Evolutionary conservation across 2,329 filamentous ascomycete species (phyloP), one percentile per base, ranked within the genome.

Genomic region (Dactylellina parvicollis): DNA sequence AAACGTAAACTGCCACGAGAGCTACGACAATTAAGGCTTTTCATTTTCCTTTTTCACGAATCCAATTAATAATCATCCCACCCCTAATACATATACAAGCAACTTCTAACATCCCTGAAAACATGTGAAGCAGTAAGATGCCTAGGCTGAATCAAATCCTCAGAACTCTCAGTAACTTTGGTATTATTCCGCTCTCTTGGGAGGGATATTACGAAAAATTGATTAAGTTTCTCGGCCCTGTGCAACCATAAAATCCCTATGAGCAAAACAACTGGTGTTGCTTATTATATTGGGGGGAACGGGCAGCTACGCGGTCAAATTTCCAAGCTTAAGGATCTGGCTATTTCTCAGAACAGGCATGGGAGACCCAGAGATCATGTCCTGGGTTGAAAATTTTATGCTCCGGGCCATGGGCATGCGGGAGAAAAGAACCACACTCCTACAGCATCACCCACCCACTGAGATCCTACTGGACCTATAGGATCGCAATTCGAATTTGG

Each of bases 121-220:
- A n/a, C 64, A 69, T 69, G 54, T 69, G 64, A 69, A 69, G 64
- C 38, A 26, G 30, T 46, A 30, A 69, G 32, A 34, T 69, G 46
- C 54, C 64, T 69, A 69, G 64, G 64, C 47, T 69, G 66, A 71
- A 57, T 57, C 50, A 57, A 71, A 57, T 57, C 50, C 57, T 42
- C 28, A 34, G 34, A 60, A 55, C 36, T 40, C 20, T 40, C 36
- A 42, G 26, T 14, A 5, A 38, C 28, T 40, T 42, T 8, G 20
- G 12, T 56, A 16, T 38, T 32, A 38, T 5, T 38, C 47, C 38
- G 36, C 24, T 24, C 30, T 8, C 24, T 34, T 20, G 47, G 55
- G 46, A 8, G 38, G 16, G 64, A 40, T 40, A 32, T 62, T 30
- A 49, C 49, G 64, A 36, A 22, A n/a, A n/a, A 34, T 54, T 52